Conservation (phyloP, 352 stramenopile genomes). For the Phytopythium helicoides region DNA sequence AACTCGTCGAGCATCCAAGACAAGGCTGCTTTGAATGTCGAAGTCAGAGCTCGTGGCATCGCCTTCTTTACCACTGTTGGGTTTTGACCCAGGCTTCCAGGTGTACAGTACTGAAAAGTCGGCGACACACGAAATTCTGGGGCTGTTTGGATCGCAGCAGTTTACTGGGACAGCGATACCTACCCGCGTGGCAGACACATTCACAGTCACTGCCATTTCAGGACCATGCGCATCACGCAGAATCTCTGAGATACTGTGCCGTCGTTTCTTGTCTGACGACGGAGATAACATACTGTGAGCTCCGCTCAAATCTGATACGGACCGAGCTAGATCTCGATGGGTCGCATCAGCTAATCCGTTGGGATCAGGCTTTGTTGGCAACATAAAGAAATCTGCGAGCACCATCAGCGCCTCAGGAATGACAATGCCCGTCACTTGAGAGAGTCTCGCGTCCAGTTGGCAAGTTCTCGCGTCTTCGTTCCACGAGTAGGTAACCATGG, state of each 20-base stretch:
- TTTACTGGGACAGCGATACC: slow-evolving; percentile 57
- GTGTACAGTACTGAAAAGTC: slow-evolving; percentile 58
- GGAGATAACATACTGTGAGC: not conserved
- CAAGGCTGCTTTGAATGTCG: slow-evolving; percentile 69
- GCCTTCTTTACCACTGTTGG: slow-evolving; percentile 4
- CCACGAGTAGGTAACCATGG: slow-evolving; percentile 62
- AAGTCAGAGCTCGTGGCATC: slow-evolving; percentile 29
- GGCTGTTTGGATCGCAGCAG: slow-evolving; percentile 30
- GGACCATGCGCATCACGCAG: slow-evolving; percentile 35
- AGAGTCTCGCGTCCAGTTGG: slow-evolving; percentile 49
- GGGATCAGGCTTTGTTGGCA: slow-evolving; percentile 23
- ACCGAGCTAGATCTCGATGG: not conserved
- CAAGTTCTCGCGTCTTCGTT: slow-evolving; percentile 34
- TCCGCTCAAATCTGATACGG: not conserved
- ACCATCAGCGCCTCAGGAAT: slow-evolving; percentile 44
- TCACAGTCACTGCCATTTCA: slow-evolving; percentile 49
- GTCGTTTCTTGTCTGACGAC: slow-evolving; percentile 9
- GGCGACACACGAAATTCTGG: slow-evolving; percentile 47
- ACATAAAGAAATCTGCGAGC: slow-evolving; percentile 52
- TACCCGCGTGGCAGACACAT: slow-evolving; percentile 42
- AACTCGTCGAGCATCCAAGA: slow-evolving; percentile 58
- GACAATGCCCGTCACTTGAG: slow-evolving; percentile 49
- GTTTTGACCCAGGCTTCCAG: slow-evolving; percentile 36
- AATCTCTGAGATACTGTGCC: slow-evolving; percentile 56
- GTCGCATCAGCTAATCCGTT: not conserved